Percentiles rank a stretch among this genome's conserved stretches.
phyloP scores from a whole-genome alignment of 805 yeast genomes.

The Hanseniaspora mollemarum region DNA sequence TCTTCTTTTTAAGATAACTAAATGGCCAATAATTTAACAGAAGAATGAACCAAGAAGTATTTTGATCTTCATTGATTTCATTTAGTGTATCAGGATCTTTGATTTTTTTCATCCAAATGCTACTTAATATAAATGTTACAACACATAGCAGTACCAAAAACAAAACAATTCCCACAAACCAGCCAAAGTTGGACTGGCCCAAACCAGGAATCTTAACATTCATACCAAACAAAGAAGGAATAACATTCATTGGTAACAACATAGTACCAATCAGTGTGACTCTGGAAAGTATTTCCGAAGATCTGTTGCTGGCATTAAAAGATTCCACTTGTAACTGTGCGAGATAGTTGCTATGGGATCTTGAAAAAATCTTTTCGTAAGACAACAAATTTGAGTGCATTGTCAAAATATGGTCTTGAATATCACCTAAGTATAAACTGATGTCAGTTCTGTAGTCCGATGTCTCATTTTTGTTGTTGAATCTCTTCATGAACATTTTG shows the following conservation, averaged over 20 bases:
- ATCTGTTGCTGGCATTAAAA: slow-evolving; percentile 71
- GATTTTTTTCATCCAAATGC: slow-evolving; percentile 32
- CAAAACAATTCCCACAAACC: slow-evolving; percentile 64
- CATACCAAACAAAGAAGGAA: slow-evolving; percentile 94
- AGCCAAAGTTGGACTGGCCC: slow-evolving; percentile 33
- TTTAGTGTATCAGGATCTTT: slow-evolving; percentile 29
- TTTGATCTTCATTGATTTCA: slow-evolving; percentile 25
- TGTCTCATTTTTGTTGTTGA: slow-evolving; percentile 26
- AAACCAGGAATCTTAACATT: slow-evolving; percentile 80
- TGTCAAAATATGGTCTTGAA: slow-evolving; percentile 91
- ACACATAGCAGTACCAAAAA: slow-evolving; percentile 36
- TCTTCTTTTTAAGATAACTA: slow-evolving; percentile 23
- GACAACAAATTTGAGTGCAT: slow-evolving; percentile 86
- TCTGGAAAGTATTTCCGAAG: slow-evolving; percentile 76
- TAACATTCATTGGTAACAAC: slow-evolving; percentile 75
- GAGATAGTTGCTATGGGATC: slow-evolving; percentile 83
- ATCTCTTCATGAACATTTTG: slow-evolving; percentile 89
- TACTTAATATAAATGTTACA: slow-evolving; percentile 33
- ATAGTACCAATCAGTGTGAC: slow-evolving; percentile 86
- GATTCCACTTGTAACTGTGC: slow-evolving; percentile 92
- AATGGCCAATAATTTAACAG: slow-evolving; percentile 13
- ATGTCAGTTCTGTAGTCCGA: slow-evolving; percentile 55
- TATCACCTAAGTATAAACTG: slow-evolving; percentile 85
- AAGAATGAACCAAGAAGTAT: slow-evolving; percentile 15
- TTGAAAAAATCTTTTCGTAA: slow-evolving; percentile 83